A percentile compares a stretch with the other conserved stretches of the same genome.
phyloP scores from a whole-genome alignment of 129 eudicot genomes.

The Rutidosis leptorrhynchoides region DNA sequence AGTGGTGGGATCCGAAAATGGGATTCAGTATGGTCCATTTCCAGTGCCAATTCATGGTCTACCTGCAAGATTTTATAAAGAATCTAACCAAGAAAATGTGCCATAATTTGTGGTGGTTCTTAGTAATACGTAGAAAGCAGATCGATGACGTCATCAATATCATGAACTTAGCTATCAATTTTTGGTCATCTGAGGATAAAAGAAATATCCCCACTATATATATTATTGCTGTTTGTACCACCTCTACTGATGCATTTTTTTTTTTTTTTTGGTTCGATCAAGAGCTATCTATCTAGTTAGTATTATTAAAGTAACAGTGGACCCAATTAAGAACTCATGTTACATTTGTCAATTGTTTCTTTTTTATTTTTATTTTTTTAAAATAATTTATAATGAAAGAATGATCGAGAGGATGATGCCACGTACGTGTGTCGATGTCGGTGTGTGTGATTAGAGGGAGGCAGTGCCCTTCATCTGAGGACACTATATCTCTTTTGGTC shows the following conservation, averaged over 20 bases:
- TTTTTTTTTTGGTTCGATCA: too few relatives aligned
- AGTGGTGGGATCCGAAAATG: slow-evolving; percentile 62
- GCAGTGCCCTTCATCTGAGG: slow-evolving; percentile 35
- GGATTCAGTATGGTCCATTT: slow-evolving; percentile 79
- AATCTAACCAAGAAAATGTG: slow-evolving; percentile 41
- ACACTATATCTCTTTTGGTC: slow-evolving; percentile 23
- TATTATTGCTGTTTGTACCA: slow-evolving; percentile 36
- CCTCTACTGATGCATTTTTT: slow-evolving; percentile 22
- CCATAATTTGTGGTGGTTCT: slow-evolving; percentile 25
- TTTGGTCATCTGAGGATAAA: slow-evolving; percentile 37
- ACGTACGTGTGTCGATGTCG: slow-evolving; percentile 19
- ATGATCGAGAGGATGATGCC: slow-evolving; percentile 12
- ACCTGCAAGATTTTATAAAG: slow-evolving; percentile 66
- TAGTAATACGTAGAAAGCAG: slow-evolving; percentile 26
- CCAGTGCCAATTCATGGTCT: slow-evolving; percentile 85
- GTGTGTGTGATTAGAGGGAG: slow-evolving; percentile 23
- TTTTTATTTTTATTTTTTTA: background rate
- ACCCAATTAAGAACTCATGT: slow-evolving; percentile 11
- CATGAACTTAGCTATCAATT: slow-evolving; percentile 28
- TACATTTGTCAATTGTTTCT: slow-evolving; percentile 2
- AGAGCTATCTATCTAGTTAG: slow-evolving; percentile 20
- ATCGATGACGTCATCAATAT: background rate
- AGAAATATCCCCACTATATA: slow-evolving; percentile 32
- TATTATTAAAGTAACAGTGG: slow-evolving; percentile 38
- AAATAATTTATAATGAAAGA: background rate